Conservation (phyloP, 129 eudicot species). For the Artemisia argyi region DNA sequence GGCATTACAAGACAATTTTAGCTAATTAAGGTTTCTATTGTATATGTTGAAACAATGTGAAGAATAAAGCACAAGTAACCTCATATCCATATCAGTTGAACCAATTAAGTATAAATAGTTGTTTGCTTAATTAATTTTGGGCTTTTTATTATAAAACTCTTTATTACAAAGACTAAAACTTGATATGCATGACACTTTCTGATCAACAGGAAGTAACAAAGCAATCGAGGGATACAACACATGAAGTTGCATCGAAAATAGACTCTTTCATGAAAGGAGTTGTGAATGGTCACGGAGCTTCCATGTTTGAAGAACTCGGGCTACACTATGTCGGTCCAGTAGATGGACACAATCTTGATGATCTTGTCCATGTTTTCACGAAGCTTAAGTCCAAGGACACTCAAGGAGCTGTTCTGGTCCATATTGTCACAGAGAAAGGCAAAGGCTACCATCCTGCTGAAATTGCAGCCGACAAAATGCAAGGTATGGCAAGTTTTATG, state of each 20-base stretch:
- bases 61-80: no score
- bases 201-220: slow-evolving; percentile 42
- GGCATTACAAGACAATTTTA: no score
- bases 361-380: slow-evolving; percentile 48
- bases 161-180: no score
- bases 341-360: slow-evolving; percentile 63
- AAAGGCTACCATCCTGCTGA: slow-evolving; percentile 81
- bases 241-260: slow-evolving; percentile 45
- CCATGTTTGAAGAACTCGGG: slow-evolving; percentile 63
- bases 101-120: neutral
- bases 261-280: slow-evolving; percentile 40
- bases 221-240: slow-evolving; percentile 45
- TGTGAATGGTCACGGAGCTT: slow-evolving; percentile 28
- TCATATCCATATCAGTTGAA: no score
- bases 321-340: slow-evolving; percentile 66
- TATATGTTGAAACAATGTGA: no score
- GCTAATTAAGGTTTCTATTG: no score
- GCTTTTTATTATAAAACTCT: neutral
- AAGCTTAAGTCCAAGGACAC: slow-evolving; percentile 45
- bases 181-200: neutral
- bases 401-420: slow-evolving; percentile 67
- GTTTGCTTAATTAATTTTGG: neutral
- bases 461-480: slow-evolving; percentile 65
- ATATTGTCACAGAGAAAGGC: slow-evolving; percentile 72
- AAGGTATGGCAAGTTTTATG: slow-evolving; percentile 36